Evolutionary conservation across 23 red algal genomes (phyloP), one percentile per base, ranked within the genome.

Genomic region (Gracilaria domingensis): DNA sequence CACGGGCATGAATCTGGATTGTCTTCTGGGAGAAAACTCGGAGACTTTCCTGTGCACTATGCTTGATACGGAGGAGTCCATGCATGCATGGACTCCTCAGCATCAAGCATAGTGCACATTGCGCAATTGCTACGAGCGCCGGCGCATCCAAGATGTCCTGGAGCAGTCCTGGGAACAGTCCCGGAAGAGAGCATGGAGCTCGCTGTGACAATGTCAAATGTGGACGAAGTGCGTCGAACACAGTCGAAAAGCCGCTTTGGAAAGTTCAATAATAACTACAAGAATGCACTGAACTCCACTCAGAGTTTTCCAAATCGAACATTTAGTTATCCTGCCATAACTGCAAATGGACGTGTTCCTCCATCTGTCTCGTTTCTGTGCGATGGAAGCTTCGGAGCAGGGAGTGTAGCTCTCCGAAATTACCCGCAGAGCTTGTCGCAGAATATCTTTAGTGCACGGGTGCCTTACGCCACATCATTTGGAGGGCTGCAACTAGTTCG

Each of bases 61-160:
- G 86, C 49, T 95, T 20, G 93, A 91, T 54, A 80, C 93, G 14
- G 93, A 95, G 57, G 93, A 87, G 72, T 95, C 93, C 48, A 95
- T 95, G 93, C 84, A n/a, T n/a, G 84, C 93, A 95, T 95, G 48
- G 93, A 95, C 72, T 87, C 93, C 57, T 95, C 93, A 26, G 93
- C 86, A 54, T 91, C 93, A 20, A 95, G 49, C 86, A 95, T 91
- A 11, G 76, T 86, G 69, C 93, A 95, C 11, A 95, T n/a, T n/a
- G n/a, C n/a, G n/a, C n/a, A 87, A 60, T 86, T 95, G 71, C 86
- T 95, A 35, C 29, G 93, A 66, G 86, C 93, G n/a, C 93, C 92
- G 26, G 56, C 72, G 23, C 65, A 88, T 35, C 82, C 92, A 23
- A 76, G 92, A 79, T 83, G 92, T 5, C 83, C 77, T 38, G 92